Evolutionary conservation across 768 basidiomycete species (phyloP).

Genomic region (Boletus sensibilis): DNA sequence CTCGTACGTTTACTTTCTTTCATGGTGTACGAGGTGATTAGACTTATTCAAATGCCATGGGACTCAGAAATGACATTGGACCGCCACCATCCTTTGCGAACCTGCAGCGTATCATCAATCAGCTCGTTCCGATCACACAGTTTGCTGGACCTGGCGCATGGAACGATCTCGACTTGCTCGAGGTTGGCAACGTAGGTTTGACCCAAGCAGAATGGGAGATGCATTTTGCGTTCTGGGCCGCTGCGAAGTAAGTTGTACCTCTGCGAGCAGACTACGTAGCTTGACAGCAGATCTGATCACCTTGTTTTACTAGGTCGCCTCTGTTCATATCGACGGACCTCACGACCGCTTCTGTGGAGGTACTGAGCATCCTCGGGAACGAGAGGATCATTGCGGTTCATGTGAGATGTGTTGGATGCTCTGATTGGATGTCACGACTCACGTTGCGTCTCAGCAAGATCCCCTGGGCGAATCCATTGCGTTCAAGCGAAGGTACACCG

Average conservation of each 20-base stretch:
- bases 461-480: conserved; percentile 5
- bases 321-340: conserved; percentile 12
- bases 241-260: conserved; percentile 3
- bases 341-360: background rate
- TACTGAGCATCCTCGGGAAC: conserved; percentile 7
- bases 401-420: background rate
- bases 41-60: background rate
- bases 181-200: conserved; percentile 49
- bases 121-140: conserved; percentile 44
- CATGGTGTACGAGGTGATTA: too few relatives aligned
- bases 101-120: conserved; percentile 15
- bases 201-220: conserved; percentile 23
- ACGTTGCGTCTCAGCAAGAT: conserved; percentile 10
- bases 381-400: conserved; percentile 6
- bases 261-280: too few relatives aligned
- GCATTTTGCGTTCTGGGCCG: conserved; percentile 16
- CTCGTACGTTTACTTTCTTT: conserved; percentile 26
- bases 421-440: background rate
- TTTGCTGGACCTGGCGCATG: conserved; percentile 47
- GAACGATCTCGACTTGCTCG: conserved; percentile 55
- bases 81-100: conserved; percentile 12
- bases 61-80: conserved; percentile 9
- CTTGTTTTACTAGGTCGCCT: conserved; percentile 6
- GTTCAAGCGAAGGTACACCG: conserved; percentile 11
- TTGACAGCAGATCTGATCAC: too few relatives aligned